phyloP scores from a whole-genome alignment of 2,329 filamentous ascomycete genomes.

The Zasmidium cellare region DNA sequence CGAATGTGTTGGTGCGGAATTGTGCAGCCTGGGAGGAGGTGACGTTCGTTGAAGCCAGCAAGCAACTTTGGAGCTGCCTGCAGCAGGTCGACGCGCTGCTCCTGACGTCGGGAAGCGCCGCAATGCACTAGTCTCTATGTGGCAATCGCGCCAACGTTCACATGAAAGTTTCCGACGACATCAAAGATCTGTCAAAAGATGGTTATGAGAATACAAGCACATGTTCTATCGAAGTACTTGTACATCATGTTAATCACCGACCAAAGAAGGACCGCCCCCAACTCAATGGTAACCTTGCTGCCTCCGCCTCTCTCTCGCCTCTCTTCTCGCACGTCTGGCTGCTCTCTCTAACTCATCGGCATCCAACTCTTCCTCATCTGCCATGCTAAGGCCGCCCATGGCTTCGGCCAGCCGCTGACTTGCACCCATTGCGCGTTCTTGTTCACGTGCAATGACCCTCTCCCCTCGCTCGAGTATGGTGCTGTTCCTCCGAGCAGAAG shows the following conservation, averaged over 20 bases:
- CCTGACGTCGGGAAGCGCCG: background rate
- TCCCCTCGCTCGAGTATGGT: slow-evolving; percentile 3
- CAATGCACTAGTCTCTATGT: background rate
- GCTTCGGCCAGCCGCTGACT: background rate
- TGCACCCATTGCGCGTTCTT: background rate
- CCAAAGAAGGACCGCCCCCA: too few relatives aligned
- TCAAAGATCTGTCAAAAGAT: too few relatives aligned
- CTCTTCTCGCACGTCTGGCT: background rate
- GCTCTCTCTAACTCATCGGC: background rate
- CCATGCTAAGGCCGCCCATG: background rate
- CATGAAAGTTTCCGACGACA: too few relatives aligned
- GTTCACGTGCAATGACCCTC: slow-evolving; percentile 5
- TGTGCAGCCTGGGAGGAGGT: background rate
- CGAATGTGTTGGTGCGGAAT: background rate
- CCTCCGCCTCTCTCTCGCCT: background rate
- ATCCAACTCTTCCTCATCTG: background rate
- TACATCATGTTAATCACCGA: too few relatives aligned
- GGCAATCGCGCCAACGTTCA: too few relatives aligned
- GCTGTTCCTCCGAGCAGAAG: background rate
- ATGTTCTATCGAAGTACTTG: too few relatives aligned
- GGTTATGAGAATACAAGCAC: too few relatives aligned
- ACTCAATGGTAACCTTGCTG: background rate
- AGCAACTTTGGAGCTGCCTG: background rate
- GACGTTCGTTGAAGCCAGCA: background rate
- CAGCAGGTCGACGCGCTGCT: background rate